Evolutionary conservation across 2,329 filamentous ascomycete species (phyloP), one percentile per base, ranked within the genome.

Genomic region (Diplodia scrobiculata): DNA sequence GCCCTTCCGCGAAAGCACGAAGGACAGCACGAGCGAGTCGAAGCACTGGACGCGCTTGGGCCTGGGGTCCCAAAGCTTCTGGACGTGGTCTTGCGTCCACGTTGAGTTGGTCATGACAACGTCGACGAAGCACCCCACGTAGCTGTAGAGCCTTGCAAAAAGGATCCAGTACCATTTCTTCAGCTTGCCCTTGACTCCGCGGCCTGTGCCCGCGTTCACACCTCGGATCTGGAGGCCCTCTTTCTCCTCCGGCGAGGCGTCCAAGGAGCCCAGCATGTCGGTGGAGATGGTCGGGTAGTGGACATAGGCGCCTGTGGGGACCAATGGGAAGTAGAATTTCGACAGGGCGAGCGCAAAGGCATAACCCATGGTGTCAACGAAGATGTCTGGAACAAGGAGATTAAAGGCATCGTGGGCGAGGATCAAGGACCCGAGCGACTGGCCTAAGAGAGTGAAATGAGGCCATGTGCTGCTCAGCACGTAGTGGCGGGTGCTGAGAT

Each of bases 221-320:
- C 94, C 78, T n/a, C 58, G 65, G 11, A 45, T 62, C n/a, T 53
- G 36, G 34, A 36, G 34, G 36, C 65, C 65, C 21, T 66, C 65
- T 14, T 55, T 41, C 32, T 63, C 48, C n/a, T 54, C 48, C 11
- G n/a, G 14, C 86, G 89, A 65, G 76, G 90, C 55, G 82, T 84
- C 38, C 4, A 97, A 86, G 19, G 91, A 94, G 25, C 87, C 85
- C 3, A 99, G 86, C 95, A 99, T 99, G 73, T 99, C 95, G 60
- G 92, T 99, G 2, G 93, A 97, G 64, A 99, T 99, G 66, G 94
- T 98, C 0, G 95, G 95, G 75, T 98, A 99, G 79, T 99, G 95
- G 0, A 98, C 93, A 75, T 99, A 99, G 63, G 95, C 93, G 53
- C 87, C 92, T 0, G 92, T 97, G 0, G 94, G 91, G 1, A 97